Conservation (phyloP, 768 basidiomycete genomes). For the Cyathus striatus region DNA sequence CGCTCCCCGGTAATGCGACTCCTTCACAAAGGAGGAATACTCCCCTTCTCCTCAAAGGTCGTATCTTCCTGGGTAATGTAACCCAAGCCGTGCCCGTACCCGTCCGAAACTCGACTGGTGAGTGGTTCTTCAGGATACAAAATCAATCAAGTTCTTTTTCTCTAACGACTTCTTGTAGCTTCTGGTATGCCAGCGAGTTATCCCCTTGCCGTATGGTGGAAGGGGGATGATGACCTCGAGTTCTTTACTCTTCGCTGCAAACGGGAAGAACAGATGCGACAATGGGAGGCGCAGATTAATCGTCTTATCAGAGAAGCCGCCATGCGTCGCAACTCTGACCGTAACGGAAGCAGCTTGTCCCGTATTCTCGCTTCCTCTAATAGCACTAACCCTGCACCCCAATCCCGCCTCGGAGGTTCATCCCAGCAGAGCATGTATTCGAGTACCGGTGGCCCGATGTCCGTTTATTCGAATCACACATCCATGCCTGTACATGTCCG, state of each 20-base stretch:
- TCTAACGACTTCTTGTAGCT: no score
- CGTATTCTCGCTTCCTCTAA: constrained; percentile 46
- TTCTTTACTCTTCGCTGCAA: constrained; percentile 93
- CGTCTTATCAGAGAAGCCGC: constrained; percentile 78
- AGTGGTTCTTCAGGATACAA: constrained; percentile 18
- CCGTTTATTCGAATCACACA: constrained; percentile 25
- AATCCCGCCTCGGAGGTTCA: constrained; percentile 27
- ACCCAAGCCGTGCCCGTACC: constrained; percentile 68
- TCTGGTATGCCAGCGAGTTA: constrained; percentile 53
- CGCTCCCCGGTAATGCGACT: constrained; percentile 44
- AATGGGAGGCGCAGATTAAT: constrained; percentile 90
- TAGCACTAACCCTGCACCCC: constrained; percentile 40
- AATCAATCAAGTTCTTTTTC: constrained; percentile 6
- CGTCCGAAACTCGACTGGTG: constrained; percentile 56
- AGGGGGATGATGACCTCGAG: constrained; percentile 89
- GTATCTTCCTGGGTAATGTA: constrained; percentile 96
- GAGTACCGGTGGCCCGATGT: constrained; percentile 20
- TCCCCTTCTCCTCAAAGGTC: constrained; percentile 85
- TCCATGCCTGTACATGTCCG: constrained; percentile 1
- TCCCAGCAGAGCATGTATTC: constrained; percentile 27
- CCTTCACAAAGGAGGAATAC: constrained; percentile 72
- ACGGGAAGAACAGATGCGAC: constrained; percentile 84
- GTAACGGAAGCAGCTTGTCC: constrained; percentile 36
- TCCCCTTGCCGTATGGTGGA: constrained; percentile 90
- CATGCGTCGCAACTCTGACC: constrained; percentile 64